Evolutionary conservation across 2,329 filamentous ascomycete species (phyloP), one percentile per base, ranked within the genome.

Genomic region (Aspergillus thermomutatus): DNA sequence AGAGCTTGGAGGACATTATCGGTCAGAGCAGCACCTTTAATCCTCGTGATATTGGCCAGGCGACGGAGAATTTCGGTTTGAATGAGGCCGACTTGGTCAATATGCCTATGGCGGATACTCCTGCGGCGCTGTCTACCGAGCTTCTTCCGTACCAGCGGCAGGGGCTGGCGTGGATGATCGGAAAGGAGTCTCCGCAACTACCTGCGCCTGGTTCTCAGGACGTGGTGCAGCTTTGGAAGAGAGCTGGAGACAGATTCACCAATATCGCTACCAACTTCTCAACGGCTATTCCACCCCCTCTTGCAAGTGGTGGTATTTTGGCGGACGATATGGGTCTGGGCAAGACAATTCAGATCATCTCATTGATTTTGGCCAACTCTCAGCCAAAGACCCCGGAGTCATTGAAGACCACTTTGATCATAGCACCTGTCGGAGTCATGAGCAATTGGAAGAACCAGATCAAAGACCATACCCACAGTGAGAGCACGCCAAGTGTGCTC

Each of bases 271-370:
- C 86, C 0, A 87, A 87, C 52, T 92, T 87, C 69, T 82, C 85
- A 9, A 85, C 82, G 8, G 72, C 70, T 0, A 72, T 71, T 2
- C 73, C 81, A 1, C 91, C 91, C 0, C 72, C 77, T 0, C 80
- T 96, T 23, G 85, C 90, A 6, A 90, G 86, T 50, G 92, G 92
- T 19, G 92, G 92, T 31, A 92, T 96, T 50, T 80, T 96, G 8
- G 91, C 91, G 1, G 92, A 96, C 70, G 92, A 96, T 66, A 96
- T 96, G 92, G 92, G 92, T 3, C 76, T 96, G 4, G 92, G 92
- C 25, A 96, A 96, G 77, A 96, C 92, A 0, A 80, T 96, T 8
- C 89, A 96, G 69, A 83, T 92, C 49, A 93, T 96, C 64, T 89
- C 90, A 53, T 76, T 95, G 37, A 87, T 96, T 54, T 75, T 92